A percentile compares a stretch with the other conserved stretches of the same genome.
Evolutionary conservation across 1,284 basidiomycete species (phyloP).

Genomic region (Austroboletus rostrupii): DNA sequence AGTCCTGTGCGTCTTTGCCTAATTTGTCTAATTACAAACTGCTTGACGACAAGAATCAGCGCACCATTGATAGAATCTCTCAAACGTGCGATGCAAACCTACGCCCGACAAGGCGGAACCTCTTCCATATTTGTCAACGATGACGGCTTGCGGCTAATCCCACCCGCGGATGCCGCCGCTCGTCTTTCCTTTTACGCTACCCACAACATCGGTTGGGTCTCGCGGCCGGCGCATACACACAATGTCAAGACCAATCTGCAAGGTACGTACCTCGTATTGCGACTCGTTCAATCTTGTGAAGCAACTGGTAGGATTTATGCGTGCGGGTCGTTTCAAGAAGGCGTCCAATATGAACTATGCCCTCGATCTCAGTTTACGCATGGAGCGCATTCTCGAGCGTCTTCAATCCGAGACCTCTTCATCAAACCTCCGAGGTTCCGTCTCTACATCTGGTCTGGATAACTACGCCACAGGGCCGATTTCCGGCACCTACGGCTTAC

Average conservation of each 20-base stretch:
- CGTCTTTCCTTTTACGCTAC: constrained; percentile 75
- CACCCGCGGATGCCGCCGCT: constrained; percentile 54
- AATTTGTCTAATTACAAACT: constrained; percentile 2
- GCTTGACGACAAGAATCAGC: constrained; percentile 33
- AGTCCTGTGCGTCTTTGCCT: constrained; percentile 52
- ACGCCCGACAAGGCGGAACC: constrained; percentile 78
- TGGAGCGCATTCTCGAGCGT: constrained; percentile 45
- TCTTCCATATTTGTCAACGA: constrained; percentile 76
- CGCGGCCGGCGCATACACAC: constrained; percentile 66
- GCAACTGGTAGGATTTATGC: constrained; percentile 53
- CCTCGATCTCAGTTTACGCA: constrained; percentile 63
- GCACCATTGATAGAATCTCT: constrained; percentile 75
- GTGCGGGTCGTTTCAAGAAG: constrained; percentile 90
- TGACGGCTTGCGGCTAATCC: constrained; percentile 68
- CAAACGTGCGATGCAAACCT: constrained; percentile 85
- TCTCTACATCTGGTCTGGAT: constrained; percentile 21
- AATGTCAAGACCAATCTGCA: constrained; percentile 35
- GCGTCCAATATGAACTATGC: constrained; percentile 89
- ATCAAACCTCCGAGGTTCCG: constrained; percentile 20
- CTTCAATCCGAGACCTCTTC: constrained; percentile 32
- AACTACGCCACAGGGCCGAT: constrained; percentile 14
- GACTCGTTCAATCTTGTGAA: not conserved
- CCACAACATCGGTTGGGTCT: constrained; percentile 81
- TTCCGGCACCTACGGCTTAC: constrained; percentile 26
- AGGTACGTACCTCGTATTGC: constrained; percentile 7